Conservation (phyloP, 768 basidiomycete species). For the Pisolithus tinctorius region DNA sequence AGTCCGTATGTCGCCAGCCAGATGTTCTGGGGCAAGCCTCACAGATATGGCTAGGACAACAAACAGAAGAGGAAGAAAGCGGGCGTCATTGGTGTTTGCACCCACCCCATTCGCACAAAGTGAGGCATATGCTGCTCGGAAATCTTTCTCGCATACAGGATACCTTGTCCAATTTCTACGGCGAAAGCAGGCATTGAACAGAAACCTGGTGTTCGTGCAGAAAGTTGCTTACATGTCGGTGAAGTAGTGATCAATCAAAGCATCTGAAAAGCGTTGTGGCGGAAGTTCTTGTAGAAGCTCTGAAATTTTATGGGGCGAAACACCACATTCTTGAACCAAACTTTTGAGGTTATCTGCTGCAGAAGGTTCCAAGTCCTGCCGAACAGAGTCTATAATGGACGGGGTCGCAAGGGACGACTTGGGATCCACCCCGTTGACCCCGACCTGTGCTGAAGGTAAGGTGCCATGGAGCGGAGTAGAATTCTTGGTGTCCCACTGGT, state of each 20-base stretch:
- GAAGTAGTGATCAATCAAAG: conserved; percentile 81
- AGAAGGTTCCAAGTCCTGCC: conserved; percentile 36
- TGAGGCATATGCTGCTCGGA: conserved; percentile 64
- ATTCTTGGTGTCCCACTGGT: conserved; percentile 20
- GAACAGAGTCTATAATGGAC: conserved; percentile 35
- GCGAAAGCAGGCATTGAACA: conserved; percentile 1
- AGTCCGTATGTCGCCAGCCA: conserved; percentile 72
- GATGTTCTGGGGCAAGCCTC: conserved; percentile 76
- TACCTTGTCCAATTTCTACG: conserved; percentile 89
- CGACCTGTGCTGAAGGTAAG: conserved; percentile 14
- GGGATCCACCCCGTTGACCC: conserved; percentile 19
- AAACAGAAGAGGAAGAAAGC: conserved; percentile 87
- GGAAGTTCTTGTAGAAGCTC: conserved; percentile 88
- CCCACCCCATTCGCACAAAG: conserved; percentile 55
- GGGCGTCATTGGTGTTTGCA: conserved; percentile 68
- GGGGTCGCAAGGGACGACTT: conserved; percentile 23
- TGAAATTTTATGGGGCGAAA: conserved; percentile 82
- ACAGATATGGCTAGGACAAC: conserved; percentile 87
- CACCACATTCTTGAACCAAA: conserved; percentile 88
- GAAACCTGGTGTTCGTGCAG: background rate
- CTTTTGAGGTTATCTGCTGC: conserved; percentile 81
- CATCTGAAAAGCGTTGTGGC: conserved; percentile 64
- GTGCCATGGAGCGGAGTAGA: conserved; percentile 8
- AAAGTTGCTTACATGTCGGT: conserved; percentile 48
- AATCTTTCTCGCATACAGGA: conserved; percentile 81